Evolutionary conservation across 2,329 filamentous ascomycete species (phyloP), one percentile per base, ranked within the genome.

Genomic region (Coniochaeta sp.): DNA sequence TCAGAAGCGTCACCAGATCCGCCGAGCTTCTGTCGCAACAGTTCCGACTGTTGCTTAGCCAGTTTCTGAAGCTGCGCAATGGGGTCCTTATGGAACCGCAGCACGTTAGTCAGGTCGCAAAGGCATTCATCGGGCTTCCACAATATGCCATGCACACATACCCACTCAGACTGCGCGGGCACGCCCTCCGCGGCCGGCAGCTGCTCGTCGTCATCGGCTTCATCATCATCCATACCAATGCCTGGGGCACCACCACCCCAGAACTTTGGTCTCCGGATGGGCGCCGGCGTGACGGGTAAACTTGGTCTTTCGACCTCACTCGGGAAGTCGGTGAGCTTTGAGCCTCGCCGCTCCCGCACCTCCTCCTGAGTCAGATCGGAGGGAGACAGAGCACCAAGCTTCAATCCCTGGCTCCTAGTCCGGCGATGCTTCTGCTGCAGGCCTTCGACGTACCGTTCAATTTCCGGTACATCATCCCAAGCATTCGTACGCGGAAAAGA

Each of bases 381-480:
- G n/a, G 62, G 60, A 58, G 64, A 63, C 14, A 66, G 67, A 57
- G 70, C 52, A 36, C 55, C 63, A 43, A 71, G 64, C 26, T 61
- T 63, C 54, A 68, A 44, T 62, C 72, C 71, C 56, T 69, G 66
- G 62, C 70, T 74, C 50, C 64, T 68, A 44, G 69, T 66, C 54
- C 77, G 76, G 57, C 74, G 76, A 69, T 84, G 81, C 71, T 87
- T 86, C 67, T 89, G 86, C 67, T 89, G 86, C 60, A 96, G 78
- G 59, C 85, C 82, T 64, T 90, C 89, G 59, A 98, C 90, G 71
- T 97, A 99, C 64, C 85, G 84, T 68, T 91, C 87, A 67, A 99
- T 99, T 65, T 91, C 89, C 14, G 90, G 90, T 58, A 96, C 84
- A 59, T 91, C 90, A 68, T 99, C 95, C 95, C 95, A 99, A 17